A percentile compares a stretch with the other conserved stretches of the same genome.
These are phyloP conservation scores for Neonectria coccinea DNA, from an alignment of 2,329 filamentous ascomycete genomes.

Conservation along the genomic window DNA sequence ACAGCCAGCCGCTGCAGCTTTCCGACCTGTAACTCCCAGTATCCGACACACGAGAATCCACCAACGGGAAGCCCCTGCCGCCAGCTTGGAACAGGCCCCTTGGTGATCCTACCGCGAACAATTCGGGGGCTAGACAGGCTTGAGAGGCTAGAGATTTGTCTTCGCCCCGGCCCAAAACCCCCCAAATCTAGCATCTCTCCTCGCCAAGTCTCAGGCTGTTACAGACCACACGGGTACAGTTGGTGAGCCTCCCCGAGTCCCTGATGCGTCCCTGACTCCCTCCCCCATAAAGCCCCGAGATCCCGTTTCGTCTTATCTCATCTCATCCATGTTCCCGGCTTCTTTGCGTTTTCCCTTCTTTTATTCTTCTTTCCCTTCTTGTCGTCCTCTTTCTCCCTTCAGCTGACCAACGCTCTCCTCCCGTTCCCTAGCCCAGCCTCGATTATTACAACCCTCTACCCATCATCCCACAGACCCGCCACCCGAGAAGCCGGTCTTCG, in stretches of 20 bases:
- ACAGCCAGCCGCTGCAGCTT: not conserved
- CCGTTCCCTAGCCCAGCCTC: slow-evolving; percentile 7
- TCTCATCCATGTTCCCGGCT: slow-evolving; percentile 14
- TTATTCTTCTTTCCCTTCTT: not conserved
- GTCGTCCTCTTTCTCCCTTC: not conserved
- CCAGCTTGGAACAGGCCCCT: slow-evolving; percentile 17
- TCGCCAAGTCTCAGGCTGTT: slow-evolving; percentile 10
- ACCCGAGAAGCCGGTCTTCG: slow-evolving; percentile 33
- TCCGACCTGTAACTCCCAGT: slow-evolving; percentile 7
- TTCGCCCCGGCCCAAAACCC: not conserved
- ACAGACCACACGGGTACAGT: not conserved
- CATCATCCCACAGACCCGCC: slow-evolving; percentile 24
- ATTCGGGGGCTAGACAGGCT: not conserved
- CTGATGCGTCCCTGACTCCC: not conserved
- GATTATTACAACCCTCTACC: slow-evolving; percentile 23
- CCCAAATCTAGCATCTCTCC: slow-evolving; percentile 3
- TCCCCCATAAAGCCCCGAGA: slow-evolving; percentile 20
- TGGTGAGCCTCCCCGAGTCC: slow-evolving; percentile 6
- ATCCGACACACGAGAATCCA: slow-evolving; percentile 12
- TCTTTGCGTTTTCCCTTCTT: not conserved
- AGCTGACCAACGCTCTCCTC: slow-evolving; percentile 17
- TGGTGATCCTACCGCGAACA: slow-evolving; percentile 11
- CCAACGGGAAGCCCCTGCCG: slow-evolving; percentile 24
- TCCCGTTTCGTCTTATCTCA: slow-evolving; percentile 30
- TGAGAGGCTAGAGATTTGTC: not conserved